Base-by-base conservation (phyloP, 2,329 filamentous ascomycete genomes). In the Paracorniculantispora psalliotae region DNA sequence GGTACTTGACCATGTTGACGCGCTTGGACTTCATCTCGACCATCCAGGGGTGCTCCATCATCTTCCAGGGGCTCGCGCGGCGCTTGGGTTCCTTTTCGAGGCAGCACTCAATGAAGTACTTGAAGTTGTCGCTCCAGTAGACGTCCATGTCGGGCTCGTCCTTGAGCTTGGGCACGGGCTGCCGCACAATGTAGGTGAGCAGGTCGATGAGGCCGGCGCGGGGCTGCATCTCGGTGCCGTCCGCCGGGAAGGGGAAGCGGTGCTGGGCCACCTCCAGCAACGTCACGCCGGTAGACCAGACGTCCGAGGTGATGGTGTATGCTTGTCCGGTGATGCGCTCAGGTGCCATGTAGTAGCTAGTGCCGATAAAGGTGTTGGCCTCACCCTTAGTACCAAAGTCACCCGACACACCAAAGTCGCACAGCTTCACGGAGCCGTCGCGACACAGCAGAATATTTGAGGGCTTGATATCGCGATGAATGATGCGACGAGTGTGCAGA, bases 21-120 rank as follows among this genome's bases (percentile, higher is more conserved):
- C 94, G 91, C 80, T 97, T 97, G 57, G 85, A 82, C 68, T 88
- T 89, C 91, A 97, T 97, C 69, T 99, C 94, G 44, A 91, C 79
- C 88, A 99, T 96, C 94, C 94, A 99, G 2, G 94, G 94, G 76
- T 99, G 94, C 71, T 99, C 94, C 63, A 96, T 84, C 92, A 99
- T 99, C 68, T 93, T 90, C 94, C 94, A 99, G 13, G 94, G 94
- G 61, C 90, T 96, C 30, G 93, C 94, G 71, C 94, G 83, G 68
- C 92, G 86, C 60, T 82, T 83, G 21, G 91, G 87, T 67, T 97
- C 91, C 76, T 99, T 99, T 74, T 99, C 94, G 60, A 99, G 83
- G 77, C 94, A 97, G 84, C 92, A 97, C 77, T 97, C 92, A 67
- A 99, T 97, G 68, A 99, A 99, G 73, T 97, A 97, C 74, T 99